These are phyloP conservation scores for Glycyrrhiza uralensis DNA, from an alignment of 306 rosid genomes.

Conservation along the genomic window DNA sequence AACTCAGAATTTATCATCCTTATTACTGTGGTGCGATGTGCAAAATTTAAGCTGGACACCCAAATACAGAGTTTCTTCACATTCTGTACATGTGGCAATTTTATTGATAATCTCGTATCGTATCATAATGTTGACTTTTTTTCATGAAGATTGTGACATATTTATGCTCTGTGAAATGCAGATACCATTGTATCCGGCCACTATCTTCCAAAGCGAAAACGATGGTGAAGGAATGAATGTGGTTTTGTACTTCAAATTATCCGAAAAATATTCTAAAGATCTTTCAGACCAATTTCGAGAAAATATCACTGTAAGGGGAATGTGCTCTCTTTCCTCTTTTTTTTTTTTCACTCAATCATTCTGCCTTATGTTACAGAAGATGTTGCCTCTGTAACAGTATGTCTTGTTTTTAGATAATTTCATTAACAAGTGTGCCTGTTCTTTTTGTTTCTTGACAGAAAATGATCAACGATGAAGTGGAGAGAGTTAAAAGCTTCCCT, in stretches of 20 bases:
- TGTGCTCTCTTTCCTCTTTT: background rate
- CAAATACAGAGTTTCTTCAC: background rate
- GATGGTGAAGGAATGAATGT: conserved; percentile 96
- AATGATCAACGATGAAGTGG: conserved; percentile 89
- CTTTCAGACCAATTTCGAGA: conserved; percentile 74
- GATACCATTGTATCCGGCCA: conserved; percentile 84
- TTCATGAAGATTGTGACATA: background rate
- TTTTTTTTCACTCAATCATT: background rate
- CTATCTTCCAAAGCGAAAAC: conserved; percentile 81
- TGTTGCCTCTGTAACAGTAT: background rate
- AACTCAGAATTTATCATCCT: conserved; percentile 1
- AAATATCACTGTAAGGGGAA: conserved; percentile 62
- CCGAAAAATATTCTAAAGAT: conserved; percentile 72
- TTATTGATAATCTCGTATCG: background rate
- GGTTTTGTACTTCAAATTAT: conserved; percentile 81
- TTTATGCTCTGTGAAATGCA: conserved; percentile 41
- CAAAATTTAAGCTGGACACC: background rate
- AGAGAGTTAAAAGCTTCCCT: conserved; percentile 94
- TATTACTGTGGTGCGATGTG: background rate
- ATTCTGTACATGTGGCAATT: background rate
- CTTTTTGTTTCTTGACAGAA: conserved; percentile 52
- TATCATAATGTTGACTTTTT: background rate
- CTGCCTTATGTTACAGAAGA: background rate
- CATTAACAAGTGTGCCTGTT: conserved; percentile 6
- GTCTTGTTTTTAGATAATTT: background rate